Evolutionary conservation across 768 basidiomycete species (phyloP), one percentile per base, ranked within the genome.

Genomic region (Suillus placidus): DNA sequence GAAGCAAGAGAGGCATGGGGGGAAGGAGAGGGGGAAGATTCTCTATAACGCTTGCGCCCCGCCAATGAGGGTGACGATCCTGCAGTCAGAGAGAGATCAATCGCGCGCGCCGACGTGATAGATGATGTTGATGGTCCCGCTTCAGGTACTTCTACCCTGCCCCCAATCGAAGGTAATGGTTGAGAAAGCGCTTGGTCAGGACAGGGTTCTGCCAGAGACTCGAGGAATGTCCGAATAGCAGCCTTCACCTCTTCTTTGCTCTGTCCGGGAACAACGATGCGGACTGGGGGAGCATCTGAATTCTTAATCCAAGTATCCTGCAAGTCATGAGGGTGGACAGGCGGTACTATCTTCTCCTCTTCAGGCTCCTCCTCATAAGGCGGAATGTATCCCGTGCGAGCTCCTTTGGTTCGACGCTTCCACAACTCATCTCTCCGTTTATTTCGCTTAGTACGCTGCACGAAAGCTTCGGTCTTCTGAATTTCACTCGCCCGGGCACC

Each of bases 211-310:
- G 64, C 74, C 4, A 77, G 37, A 16, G 63, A 68, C 47, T 43
- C 34, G 4, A 78, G 49, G 58, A 76, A 64, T 18, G 58, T 60
- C 45, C 67, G 69, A 12, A 78, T 71, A 32, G 69, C 63, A 35
- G 58, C 30, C 5, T 69, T 68, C 26, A 77, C 69, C 51, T 74
- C 55, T 66, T 66, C 72, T 6, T 63, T 20, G 4, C 71, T 71
- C 69, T 78, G 78, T 13, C 79, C 77, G 43, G 82, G 81, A 3
- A 80, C 78, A 20, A 82, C 68, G 40, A 80, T 68, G 7, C 81
- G 74, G 23, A 71, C 69, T 40, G 81, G 80, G 5, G 49, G 57
- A 23, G 72, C 71, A 10, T 80, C 75, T 62, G 83, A 70, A 9
- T 73, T 73, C 10, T 71, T 72, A 2, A 76, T 74, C 81, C 81